Percentiles rank a stretch among this genome's conserved stretches.
These are phyloP conservation scores for Globisporangium ultimum DNA, from an alignment of 352 stramenopile species.

Conservation along the genomic window DNA sequence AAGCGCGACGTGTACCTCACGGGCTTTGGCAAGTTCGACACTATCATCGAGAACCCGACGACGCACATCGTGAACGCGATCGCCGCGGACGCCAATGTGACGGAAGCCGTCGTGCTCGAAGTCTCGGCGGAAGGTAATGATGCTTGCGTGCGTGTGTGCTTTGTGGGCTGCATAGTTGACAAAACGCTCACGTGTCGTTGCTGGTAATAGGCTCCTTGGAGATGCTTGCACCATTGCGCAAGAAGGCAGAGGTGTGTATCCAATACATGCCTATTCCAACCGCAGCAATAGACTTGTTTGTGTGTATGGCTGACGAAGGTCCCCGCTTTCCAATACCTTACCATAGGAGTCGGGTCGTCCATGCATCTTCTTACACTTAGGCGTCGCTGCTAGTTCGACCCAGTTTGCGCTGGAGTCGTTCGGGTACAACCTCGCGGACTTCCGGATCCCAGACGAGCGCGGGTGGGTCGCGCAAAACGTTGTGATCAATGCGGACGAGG, in stretches of 20 bases:
- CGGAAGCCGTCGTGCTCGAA: constrained; percentile 65
- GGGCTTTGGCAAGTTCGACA: constrained; percentile 81
- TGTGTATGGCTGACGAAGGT: neutral
- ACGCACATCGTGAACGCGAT: constrained; percentile 55
- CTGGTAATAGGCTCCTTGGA: constrained; percentile 23
- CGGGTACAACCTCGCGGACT: constrained; percentile 80
- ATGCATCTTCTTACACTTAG: constrained; percentile 74
- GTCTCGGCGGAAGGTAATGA: constrained; percentile 58
- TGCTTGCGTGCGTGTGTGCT: neutral
- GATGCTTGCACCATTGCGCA: constrained; percentile 32
- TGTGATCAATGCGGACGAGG: constrained; percentile 45
- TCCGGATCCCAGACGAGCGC: constrained; percentile 76
- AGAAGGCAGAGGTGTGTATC: constrained; percentile 28
- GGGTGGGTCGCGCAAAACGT: constrained; percentile 57
- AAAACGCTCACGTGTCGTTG: too few species aligned
- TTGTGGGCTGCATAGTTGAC: neutral
- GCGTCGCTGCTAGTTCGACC: constrained; percentile 42
- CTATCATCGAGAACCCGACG: constrained; percentile 82
- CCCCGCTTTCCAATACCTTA: neutral
- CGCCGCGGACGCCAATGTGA: constrained; percentile 57
- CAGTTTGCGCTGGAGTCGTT: constrained; percentile 59
- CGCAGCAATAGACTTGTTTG: neutral
- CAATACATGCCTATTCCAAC: neutral
- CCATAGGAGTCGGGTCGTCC: constrained; percentile 39
- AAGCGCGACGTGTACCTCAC: constrained; percentile 73